Conservation (phyloP, 176 grass and related monocot species). For the Eragrostis nindensis region DNA sequence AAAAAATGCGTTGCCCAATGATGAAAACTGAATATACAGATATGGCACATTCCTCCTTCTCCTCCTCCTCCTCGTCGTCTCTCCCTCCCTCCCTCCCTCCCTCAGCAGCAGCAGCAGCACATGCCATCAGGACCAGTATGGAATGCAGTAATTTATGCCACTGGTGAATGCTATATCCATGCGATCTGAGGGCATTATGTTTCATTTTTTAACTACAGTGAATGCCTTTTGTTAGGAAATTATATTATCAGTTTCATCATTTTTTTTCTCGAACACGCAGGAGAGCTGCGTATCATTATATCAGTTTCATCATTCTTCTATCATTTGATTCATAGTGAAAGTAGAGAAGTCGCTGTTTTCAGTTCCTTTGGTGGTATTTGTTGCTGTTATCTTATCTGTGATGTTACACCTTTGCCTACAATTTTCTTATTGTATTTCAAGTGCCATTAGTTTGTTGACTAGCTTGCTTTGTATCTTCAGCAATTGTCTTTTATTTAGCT, state of each 20-base stretch:
- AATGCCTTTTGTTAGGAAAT: background rate
- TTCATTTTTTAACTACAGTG: background rate
- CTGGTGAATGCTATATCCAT: slow-evolving; percentile 17
- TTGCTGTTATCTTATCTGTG: background rate
- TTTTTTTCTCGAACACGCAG: no score
- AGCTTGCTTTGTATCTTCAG: background rate
- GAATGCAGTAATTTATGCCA: slow-evolving; percentile 1
- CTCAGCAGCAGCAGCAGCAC: background rate
- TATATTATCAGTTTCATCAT: slow-evolving; percentile 16
- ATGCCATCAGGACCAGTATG: background rate
- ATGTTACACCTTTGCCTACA: background rate
- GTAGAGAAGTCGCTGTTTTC: background rate
- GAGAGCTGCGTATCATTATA: no score
- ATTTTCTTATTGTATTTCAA: background rate
- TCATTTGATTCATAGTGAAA: no score
- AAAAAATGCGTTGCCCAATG: slow-evolving; percentile 29
- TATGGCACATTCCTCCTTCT: background rate
- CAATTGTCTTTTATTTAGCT: background rate
- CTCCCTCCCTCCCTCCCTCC: background rate
- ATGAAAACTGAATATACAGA: slow-evolving; percentile 33
- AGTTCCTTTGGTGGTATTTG: background rate
- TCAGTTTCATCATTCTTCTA: background rate
- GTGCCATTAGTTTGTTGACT: slow-evolving; percentile 3
- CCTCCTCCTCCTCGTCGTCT: background rate
- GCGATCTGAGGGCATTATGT: slow-evolving; percentile 17